A percentile compares a stretch with the other conserved stretches of the same genome.
Conservation (phyloP, 768 basidiomycete species). For the Rhodotorula graminis region DNA sequence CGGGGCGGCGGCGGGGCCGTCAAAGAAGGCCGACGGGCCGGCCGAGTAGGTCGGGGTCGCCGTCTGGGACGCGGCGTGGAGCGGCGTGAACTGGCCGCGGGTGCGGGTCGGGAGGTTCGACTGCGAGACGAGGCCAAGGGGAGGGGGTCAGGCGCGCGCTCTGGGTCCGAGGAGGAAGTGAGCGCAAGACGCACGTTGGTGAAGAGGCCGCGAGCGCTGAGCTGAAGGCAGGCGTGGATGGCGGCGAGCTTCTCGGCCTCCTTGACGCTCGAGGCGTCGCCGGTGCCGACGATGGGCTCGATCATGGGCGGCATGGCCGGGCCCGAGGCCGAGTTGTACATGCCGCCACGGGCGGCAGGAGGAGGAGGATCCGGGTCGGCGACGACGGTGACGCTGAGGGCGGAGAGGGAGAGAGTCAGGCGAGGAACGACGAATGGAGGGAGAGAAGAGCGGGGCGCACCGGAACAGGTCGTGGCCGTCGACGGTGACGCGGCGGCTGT, state of each 20-base stretch:
- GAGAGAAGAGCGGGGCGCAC: not conserved
- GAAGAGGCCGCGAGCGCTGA: conserved; percentile 63
- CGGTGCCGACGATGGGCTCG: conserved; percentile 56
- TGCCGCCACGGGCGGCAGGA: conserved; percentile 3
- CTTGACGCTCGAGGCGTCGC: conserved; percentile 59
- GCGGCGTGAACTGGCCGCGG: conserved; percentile 7
- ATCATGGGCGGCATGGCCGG: conserved; percentile 19
- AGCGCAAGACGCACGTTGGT: conserved; percentile 44
- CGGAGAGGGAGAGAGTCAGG: not conserved
- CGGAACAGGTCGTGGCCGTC: conserved; percentile 12
- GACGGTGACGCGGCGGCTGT: not conserved
- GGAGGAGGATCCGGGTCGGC: conserved; percentile 29
- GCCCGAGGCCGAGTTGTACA: conserved; percentile 3
- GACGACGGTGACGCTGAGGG: conserved; percentile 18
- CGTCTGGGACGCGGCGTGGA: not conserved
- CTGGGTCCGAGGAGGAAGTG: not conserved
- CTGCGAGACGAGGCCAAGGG: not conserved
- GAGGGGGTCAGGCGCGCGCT: not conserved
- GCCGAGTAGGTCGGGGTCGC: not conserved
- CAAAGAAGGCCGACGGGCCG: conserved; percentile 13
- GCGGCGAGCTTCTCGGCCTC: conserved; percentile 72
- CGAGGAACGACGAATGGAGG: too few species aligned
- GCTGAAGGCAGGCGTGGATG: conserved; percentile 66
- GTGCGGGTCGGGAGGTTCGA: conserved; percentile 36
- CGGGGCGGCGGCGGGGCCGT: conserved; percentile 21